These are phyloP conservation scores for Pseudocercospora fuligena DNA, from an alignment of 2,329 filamentous ascomycete genomes.

Conservation along the genomic window DNA sequence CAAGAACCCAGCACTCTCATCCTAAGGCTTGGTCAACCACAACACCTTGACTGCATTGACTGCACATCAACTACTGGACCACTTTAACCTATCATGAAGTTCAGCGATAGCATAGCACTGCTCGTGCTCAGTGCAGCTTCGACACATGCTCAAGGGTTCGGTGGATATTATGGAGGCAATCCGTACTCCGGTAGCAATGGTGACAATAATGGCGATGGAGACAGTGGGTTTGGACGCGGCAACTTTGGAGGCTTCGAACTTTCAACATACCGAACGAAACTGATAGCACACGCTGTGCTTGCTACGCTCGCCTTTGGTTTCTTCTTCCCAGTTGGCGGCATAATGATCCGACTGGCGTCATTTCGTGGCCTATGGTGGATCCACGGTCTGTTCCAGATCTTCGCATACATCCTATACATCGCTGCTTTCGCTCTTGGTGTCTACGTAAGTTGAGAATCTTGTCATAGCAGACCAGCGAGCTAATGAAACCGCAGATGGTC, in stretches of 20 bases:
- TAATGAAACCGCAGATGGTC: conserved; percentile 6
- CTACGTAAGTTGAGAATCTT: conserved; percentile 36
- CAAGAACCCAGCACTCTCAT: neutral
- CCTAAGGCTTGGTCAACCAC: neutral
- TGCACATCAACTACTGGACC: neutral
- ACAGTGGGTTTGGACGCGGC: conserved; percentile 17
- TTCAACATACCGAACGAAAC: conserved; percentile 38
- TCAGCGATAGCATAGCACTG: conserved; percentile 9
- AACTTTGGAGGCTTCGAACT: conserved; percentile 24
- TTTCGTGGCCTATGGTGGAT: conserved; percentile 52
- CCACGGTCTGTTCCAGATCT: conserved; percentile 55
- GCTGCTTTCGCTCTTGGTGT: conserved; percentile 59
- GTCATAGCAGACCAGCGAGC: neutral
- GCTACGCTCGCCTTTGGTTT: conserved; percentile 53
- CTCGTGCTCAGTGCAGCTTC: conserved; percentile 13
- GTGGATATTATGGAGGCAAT: conserved; percentile 20
- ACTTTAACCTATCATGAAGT: conserved; percentile 2
- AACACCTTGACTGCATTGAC: neutral
- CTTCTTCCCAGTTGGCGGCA: conserved; percentile 53
- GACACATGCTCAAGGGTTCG: conserved; percentile 20
- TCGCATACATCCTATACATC: conserved; percentile 55
- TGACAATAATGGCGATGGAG: conserved; percentile 15
- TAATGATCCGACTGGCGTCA: conserved; percentile 51
- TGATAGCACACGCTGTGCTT: conserved; percentile 53
- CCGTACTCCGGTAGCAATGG: conserved; percentile 17